A percentile compares a stretch with the other conserved stretches of the same genome.
Evolutionary conservation across 208 protist genomes (phyloP).

Genomic region (Blechomonas ayalai): DNA sequence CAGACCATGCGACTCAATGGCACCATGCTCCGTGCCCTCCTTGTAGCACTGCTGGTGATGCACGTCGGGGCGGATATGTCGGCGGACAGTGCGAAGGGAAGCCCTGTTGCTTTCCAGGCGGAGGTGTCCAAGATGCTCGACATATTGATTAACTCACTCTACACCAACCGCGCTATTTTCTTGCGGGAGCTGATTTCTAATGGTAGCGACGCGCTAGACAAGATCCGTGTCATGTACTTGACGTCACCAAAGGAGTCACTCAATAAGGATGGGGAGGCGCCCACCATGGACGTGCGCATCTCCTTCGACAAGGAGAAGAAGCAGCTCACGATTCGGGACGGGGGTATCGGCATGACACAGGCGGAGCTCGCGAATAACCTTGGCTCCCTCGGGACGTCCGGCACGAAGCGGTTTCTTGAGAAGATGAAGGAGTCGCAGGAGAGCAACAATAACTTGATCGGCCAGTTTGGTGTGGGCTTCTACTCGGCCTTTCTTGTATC

Average conservation of each 20-base stretch:
- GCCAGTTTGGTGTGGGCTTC: slow-evolving; percentile 99
- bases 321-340: slow-evolving; percentile 96
- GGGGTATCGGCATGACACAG: slow-evolving; percentile 99
- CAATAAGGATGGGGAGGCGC: slow-evolving; percentile 52
- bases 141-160: slow-evolving; percentile 99
- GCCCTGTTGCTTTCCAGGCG: slow-evolving; percentile 91
- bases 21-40: slow-evolving; percentile 13
- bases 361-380: slow-evolving; percentile 98
- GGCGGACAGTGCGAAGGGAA: slow-evolving; percentile 18
- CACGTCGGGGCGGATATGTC: slow-evolving; percentile 8
- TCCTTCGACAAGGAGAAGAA: slow-evolving; percentile 80
- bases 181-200: slow-evolving; percentile 99
- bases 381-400: slow-evolving; percentile 98
- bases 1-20: no score
- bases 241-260: slow-evolving; percentile 88
- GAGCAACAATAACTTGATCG: slow-evolving; percentile 96
- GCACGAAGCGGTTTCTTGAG: slow-evolving; percentile 97
- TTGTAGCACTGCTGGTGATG: slow-evolving; percentile 38
- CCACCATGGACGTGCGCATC: slow-evolving; percentile 91
- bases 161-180: slow-evolving; percentile 99
- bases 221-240: slow-evolving; percentile 97
- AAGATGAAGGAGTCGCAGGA: slow-evolving; percentile 44
- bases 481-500: slow-evolving; percentile 99
- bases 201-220: slow-evolving; percentile 99
- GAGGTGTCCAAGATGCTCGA: slow-evolving; percentile 97